Base-by-base conservation (phyloP, 1,284 basidiomycete species). In the Irpex lacteus region DNA sequence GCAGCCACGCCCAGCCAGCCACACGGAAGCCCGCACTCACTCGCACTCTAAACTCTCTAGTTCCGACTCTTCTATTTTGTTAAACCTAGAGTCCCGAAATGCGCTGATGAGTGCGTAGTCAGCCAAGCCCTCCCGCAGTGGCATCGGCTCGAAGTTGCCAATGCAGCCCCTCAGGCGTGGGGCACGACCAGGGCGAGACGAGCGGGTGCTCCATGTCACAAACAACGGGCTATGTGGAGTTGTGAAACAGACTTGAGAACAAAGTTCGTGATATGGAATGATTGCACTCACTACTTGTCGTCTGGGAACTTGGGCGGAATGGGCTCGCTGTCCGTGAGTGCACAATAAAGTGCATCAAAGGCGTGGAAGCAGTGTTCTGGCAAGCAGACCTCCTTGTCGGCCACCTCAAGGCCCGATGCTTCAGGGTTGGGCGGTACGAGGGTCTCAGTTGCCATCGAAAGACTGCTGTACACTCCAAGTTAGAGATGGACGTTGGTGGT, bases 91-190 rank as follows among this genome's bases (percentile, higher is more conserved):
- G 74, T 92, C 92, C 71, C 82, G 81, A 77, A 92, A 90, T 21
- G 90, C 90, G 73, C 94, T 95, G 74, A 92, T 88, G 67, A 95
- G 83, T 38, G 97, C 96, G 74, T 98, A 99, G 70, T 98, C 94
- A 59, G 85, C 84, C 63, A 99, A 76, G 8, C 95, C 96, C 34
- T 90, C 82, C 52, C 82, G 85, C 26, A 98, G 81, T 5, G 88
- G 80, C 74, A 91, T 83, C 1, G 94, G 84, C 55, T 91, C 88
- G 74, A 99, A 99, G 73, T 88, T 96, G 71, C 97, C 97, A 70
- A 99, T 98, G 78, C 97, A 99, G 26, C 97, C 97, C 65, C 97
- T 82, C 65, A 99, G 81, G 57, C 87, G 81, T 47, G 87, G 82
- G 26, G 85, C 77, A 65, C 84, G 82, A 53, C 86, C 85, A 26